These are phyloP conservation scores for Herpetomonas tarakana DNA, from an alignment of 208 protist genomes.

Conservation along the genomic window DNA sequence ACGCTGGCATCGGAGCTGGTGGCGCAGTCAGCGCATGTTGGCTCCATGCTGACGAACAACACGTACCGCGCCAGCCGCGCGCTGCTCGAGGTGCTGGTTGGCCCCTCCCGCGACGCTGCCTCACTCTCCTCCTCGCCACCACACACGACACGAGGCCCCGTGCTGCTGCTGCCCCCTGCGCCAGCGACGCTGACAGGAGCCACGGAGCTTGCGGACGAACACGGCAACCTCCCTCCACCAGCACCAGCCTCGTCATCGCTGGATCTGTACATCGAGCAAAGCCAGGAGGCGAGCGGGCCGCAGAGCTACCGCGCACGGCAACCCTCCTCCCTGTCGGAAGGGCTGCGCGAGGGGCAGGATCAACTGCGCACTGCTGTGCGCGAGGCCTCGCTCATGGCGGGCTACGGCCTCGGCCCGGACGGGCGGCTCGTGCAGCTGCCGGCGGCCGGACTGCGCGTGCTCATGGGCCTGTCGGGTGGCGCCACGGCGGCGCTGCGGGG, in stretches of 20 bases:
- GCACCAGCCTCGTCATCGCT: too few relatives aligned
- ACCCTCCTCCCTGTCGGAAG: conserved; percentile 18
- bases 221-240: background rate
- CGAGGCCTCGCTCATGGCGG: conserved; percentile 19
- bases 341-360: conserved; percentile 21
- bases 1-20: conserved; percentile 31
- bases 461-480: conserved; percentile 32
- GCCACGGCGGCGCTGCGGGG: conserved; percentile 33
- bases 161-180: background rate
- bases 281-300: background rate
- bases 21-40: conserved; percentile 22
- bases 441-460: conserved; percentile 26
- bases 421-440: conserved; percentile 22
- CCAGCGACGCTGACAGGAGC: too few relatives aligned
- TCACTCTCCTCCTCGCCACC: background rate
- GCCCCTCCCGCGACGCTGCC: conserved; percentile 1
- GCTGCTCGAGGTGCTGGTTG: conserved; percentile 19
- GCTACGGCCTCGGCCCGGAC: conserved; percentile 18
- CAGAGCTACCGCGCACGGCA: conserved; percentile 23
- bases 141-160: background rate
- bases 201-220: background rate
- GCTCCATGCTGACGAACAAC: conserved; percentile 21
- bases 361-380: conserved; percentile 23
- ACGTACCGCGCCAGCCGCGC: conserved; percentile 27
- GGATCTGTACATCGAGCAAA: background rate